phyloP scores from a whole-genome alignment of 2,329 filamentous ascomycete genomes.

The Fusarium sp. region DNA sequence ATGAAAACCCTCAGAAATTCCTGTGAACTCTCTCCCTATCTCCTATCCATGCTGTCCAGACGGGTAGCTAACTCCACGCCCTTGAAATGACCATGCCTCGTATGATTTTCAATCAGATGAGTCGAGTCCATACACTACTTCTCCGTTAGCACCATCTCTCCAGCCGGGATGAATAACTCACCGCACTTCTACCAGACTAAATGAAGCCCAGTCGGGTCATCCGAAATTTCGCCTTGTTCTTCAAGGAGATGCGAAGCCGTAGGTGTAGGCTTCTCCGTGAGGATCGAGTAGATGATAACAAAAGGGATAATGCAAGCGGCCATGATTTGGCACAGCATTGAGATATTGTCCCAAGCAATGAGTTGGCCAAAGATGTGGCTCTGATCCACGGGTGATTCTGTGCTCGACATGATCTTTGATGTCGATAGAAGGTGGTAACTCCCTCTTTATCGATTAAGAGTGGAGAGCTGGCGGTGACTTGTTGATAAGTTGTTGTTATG shows the following conservation, averaged over 20 bases:
- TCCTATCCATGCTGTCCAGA: not conserved
- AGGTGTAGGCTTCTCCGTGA: not conserved
- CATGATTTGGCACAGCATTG: not conserved
- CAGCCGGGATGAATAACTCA: not conserved
- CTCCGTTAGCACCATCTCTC: not conserved
- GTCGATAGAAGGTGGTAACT: too few relatives aligned
- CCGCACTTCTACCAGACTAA: not conserved
- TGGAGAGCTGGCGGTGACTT: not conserved
- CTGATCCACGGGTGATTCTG: not conserved
- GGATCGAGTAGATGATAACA: not conserved
- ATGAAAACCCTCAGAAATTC: not conserved
- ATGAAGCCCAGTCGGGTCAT: not conserved
- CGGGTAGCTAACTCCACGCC: not conserved
- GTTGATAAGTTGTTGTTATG: not conserved
- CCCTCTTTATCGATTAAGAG: too few relatives aligned
- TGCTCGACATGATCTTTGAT: too few relatives aligned
- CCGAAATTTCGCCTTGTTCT: not conserved
- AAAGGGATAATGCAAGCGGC: not conserved
- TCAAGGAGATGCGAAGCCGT: not conserved
- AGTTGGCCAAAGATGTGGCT: not conserved
- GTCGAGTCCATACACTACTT: not conserved
- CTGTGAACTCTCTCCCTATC: not conserved
- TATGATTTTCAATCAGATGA: not conserved
- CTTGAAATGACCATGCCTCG: not conserved
- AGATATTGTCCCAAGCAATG: not conserved